Conservation (phyloP, 106 monocot species). For the Acorus gramineus region DNA sequence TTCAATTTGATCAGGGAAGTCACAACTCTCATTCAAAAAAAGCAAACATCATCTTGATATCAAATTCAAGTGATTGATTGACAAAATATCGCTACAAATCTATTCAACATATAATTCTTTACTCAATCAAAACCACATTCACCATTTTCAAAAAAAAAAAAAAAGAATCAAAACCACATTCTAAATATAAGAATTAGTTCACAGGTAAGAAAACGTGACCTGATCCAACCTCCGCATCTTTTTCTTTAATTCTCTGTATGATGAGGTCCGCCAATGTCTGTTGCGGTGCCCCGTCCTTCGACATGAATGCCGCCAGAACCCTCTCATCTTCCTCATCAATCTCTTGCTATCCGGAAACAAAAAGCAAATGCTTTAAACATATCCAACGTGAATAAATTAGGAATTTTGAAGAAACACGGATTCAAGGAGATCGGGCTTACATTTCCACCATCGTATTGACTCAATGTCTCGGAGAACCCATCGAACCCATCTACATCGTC, state of each 20-base stretch:
- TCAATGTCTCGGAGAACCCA: constrained; percentile 52
- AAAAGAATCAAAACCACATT: not conserved
- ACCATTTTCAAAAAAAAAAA: not conserved
- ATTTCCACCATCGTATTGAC: constrained; percentile 36
- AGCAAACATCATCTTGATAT: too few species aligned
- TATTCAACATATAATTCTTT: too few species aligned
- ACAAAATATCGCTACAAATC: too few species aligned
- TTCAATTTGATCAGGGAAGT: too few species aligned
- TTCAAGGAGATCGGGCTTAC: constrained; percentile 12
- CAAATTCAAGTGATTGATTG: too few species aligned
- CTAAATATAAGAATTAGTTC: not conserved
- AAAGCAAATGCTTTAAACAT: not conserved
- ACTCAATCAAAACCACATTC: too few species aligned
- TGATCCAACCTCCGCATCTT: constrained; percentile 41
- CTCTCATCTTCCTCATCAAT: constrained; percentile 88
- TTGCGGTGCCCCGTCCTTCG: constrained; percentile 40
- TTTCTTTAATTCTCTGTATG: constrained; percentile 73
- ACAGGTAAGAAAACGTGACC: constrained; percentile 9
- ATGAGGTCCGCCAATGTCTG: constrained; percentile 75
- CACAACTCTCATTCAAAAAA: too few species aligned
- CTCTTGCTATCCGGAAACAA: constrained; percentile 35
- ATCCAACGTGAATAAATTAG: not conserved
- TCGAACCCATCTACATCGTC: constrained; percentile 53
- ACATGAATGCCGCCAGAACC: constrained; percentile 64
- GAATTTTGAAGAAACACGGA: not conserved